Evolutionary conservation across 495 filamentous ascomycete species (phyloP).

Genomic region (Penicillium psychrofluorescens): DNA sequence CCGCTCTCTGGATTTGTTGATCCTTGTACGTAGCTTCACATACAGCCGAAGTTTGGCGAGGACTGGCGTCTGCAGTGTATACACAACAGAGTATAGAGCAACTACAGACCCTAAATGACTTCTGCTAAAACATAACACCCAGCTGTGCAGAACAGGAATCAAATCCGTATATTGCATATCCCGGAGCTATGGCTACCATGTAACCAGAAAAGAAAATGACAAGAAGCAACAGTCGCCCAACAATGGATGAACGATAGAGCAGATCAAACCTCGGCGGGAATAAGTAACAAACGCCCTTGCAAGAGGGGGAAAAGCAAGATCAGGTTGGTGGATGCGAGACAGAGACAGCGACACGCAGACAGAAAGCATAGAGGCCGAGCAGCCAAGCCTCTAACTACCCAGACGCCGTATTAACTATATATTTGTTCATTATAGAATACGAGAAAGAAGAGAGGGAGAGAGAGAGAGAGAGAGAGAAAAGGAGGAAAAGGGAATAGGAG

Average conservation of each 20-base stretch:
- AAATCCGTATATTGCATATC: no score
- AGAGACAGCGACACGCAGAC: no score
- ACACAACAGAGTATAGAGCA: not conserved
- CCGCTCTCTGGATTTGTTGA: not conserved
- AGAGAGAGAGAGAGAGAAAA: not conserved
- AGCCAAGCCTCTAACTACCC: conserved; percentile 19
- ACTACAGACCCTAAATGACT: no score
- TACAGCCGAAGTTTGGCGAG: no score
- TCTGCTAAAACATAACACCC: not conserved
- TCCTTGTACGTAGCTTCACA: no score
- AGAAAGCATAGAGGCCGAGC: not conserved
- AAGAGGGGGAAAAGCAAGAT: conserved; percentile 2
- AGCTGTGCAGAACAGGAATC: not conserved
- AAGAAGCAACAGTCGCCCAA: no score
- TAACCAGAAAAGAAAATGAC: no score
- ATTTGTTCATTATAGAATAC: conserved; percentile 34
- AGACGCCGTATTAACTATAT: conserved; percentile 43
- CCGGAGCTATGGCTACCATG: no score
- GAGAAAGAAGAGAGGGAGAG: conserved; percentile 10
- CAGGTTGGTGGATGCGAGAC: no score
- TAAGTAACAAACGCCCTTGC: no score
- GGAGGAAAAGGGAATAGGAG: conserved; percentile 3
- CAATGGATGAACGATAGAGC: not conserved
- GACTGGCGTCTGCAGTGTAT: not conserved
- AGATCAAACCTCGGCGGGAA: not conserved